A percentile compares a stretch with the other conserved stretches of the same genome.
These are phyloP conservation scores for Penicillium brasilianum DNA, from an alignment of 2,329 filamentous ascomycete genomes.

Conservation along the genomic window DNA sequence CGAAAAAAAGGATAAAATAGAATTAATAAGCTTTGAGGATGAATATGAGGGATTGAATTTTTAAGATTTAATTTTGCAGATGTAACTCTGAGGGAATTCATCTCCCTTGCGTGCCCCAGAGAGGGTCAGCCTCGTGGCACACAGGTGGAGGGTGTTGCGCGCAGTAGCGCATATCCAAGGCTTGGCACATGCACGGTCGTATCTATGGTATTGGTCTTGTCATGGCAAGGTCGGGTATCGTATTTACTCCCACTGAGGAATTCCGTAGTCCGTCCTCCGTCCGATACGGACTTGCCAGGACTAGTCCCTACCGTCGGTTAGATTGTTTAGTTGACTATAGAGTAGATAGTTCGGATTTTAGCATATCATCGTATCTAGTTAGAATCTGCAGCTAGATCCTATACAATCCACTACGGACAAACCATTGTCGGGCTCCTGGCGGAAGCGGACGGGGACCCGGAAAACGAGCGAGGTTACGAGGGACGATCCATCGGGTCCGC, in stretches of 20 bases:
- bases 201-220: neutral
- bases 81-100: conserved; percentile 23
- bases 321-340: too few species aligned
- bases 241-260: conserved; percentile 8
- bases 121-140: conserved; percentile 38
- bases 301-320: too few species aligned
- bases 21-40: neutral
- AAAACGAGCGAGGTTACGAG: neutral
- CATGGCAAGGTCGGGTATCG: neutral
- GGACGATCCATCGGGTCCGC: neutral
- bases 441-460: neutral
- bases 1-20: neutral
- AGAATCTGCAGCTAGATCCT: neutral
- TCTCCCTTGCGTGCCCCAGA: conserved; percentile 22
- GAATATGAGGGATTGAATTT: neutral
- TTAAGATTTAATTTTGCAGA: conserved; percentile 2
- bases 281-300: too few species aligned
- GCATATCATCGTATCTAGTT: neutral
- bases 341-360: too few species aligned
- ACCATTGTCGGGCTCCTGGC: neutral
- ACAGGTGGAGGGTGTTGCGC: conserved; percentile 23
- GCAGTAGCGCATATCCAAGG: conserved; percentile 32
- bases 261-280: too few species aligned
- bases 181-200: conserved; percentile 28
- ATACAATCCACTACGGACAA: neutral